A percentile compares a stretch with the other conserved stretches of the same genome.
These are phyloP conservation scores for Penicillium flavigenum DNA, from an alignment of 495 filamentous ascomycete genomes.

Conservation along the genomic window DNA sequence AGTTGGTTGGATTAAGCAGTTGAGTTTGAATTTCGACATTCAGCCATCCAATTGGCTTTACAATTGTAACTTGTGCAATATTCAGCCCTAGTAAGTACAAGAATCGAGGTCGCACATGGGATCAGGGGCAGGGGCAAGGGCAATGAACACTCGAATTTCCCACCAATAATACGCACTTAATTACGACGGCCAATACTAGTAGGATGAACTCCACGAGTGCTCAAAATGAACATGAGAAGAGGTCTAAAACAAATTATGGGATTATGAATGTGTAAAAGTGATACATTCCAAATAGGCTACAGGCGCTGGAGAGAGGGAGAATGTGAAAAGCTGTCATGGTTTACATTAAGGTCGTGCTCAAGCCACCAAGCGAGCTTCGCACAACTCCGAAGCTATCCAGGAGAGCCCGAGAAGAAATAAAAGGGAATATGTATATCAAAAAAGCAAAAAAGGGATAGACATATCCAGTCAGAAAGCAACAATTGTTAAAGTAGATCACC, in stretches of 20 bases:
- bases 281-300: slow-evolving; percentile 33
- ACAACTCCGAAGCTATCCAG: slow-evolving; percentile 45
- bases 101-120: neutral
- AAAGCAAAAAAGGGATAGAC: slow-evolving; percentile 30
- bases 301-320: slow-evolving; percentile 30
- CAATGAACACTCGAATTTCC: neutral
- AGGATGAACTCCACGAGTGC: neutral
- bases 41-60: neutral
- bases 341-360: slow-evolving; percentile 51
- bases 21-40: neutral
- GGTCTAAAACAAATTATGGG: slow-evolving; percentile 17
- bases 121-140: neutral
- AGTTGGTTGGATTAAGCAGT: neutral
- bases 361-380: slow-evolving; percentile 45
- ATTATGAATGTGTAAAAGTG: slow-evolving; percentile 15
- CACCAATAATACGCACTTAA: neutral
- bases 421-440: slow-evolving; percentile 32
- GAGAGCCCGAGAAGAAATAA: slow-evolving; percentile 34
- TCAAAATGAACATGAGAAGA: neutral
- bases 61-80: neutral
- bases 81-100: slow-evolving; percentile 6
- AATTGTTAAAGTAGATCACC: slow-evolving; percentile 32
- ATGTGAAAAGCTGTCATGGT: slow-evolving; percentile 44
- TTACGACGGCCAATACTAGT: neutral
- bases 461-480: slow-evolving; percentile 34